phyloP scores from a whole-genome alignment of 352 stramenopile species.

The Phytophthora fragariae region DNA sequence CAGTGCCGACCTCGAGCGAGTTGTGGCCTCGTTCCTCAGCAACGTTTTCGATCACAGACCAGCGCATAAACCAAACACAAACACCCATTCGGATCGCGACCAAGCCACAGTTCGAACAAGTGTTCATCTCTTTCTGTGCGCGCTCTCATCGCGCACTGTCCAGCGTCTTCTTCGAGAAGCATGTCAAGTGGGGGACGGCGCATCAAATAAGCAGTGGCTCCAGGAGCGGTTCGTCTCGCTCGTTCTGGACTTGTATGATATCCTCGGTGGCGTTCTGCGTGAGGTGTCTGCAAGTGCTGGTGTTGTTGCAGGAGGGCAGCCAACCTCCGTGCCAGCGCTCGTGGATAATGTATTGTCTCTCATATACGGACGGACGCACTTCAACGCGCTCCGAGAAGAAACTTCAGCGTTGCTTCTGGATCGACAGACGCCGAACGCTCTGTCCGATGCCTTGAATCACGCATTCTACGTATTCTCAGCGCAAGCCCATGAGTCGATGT shows the following conservation, averaged over 20 bases:
- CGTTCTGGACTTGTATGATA: slow-evolving; percentile 31
- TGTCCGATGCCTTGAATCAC: slow-evolving; percentile 15
- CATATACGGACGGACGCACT: slow-evolving; percentile 24
- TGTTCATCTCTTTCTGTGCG: slow-evolving; percentile 26
- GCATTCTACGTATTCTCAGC: slow-evolving; percentile 17
- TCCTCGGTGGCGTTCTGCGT: slow-evolving; percentile 6
- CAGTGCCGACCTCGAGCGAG: background rate
- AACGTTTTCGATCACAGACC: background rate
- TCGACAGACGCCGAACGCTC: background rate
- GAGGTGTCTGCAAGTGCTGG: slow-evolving; percentile 1
- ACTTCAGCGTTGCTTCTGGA: slow-evolving; percentile 16
- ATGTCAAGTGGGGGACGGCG: background rate
- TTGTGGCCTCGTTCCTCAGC: background rate
- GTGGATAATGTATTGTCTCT: slow-evolving; percentile 45
- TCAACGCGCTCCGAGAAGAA: slow-evolving; percentile 12
- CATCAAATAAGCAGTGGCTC: slow-evolving; percentile 4
- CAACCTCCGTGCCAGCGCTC: slow-evolving; percentile 12
- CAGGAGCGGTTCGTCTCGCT: slow-evolving; percentile 23
- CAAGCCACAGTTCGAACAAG: background rate
- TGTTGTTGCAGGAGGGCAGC: background rate
- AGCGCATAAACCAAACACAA: background rate
- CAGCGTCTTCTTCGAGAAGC: slow-evolving; percentile 15
- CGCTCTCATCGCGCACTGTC: slow-evolving; percentile 11
- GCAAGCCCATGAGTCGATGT: slow-evolving; percentile 5
- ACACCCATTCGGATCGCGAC: background rate